phyloP scores from a whole-genome alignment of 2,329 filamentous ascomycete genomes.

The Blastomyces gilchristii region DNA sequence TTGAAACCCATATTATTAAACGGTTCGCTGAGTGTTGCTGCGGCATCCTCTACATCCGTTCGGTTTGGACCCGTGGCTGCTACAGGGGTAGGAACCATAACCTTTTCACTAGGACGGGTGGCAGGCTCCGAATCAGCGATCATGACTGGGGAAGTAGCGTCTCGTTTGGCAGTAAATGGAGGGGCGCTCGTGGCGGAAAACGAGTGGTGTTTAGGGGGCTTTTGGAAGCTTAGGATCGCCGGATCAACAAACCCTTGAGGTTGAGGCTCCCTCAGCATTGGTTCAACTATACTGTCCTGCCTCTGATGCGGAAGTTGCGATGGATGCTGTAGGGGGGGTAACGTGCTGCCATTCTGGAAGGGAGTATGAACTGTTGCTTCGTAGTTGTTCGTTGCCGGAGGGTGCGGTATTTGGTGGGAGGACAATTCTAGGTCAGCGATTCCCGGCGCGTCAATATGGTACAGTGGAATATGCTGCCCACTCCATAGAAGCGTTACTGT shows the following conservation, averaged over 20 bases:
- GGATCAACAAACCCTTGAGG: slow-evolving; percentile 59
- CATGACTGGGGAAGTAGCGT: slow-evolving; percentile 23
- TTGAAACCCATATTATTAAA: slow-evolving; percentile 33
- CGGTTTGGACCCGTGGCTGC: not conserved
- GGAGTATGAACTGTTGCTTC: not conserved
- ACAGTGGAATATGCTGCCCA: slow-evolving; percentile 43
- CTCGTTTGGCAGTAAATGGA: slow-evolving; percentile 11
- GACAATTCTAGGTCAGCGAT: slow-evolving; percentile 51
- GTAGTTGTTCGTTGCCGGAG: not conserved
- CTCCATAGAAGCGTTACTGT: slow-evolving; percentile 41
- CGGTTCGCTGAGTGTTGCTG: slow-evolving; percentile 36
- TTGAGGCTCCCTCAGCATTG: slow-evolving; percentile 15
- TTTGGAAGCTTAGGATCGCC: slow-evolving; percentile 62
- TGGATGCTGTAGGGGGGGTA: slow-evolving; percentile 5
- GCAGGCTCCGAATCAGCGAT: slow-evolving; percentile 21
- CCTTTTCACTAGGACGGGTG: slow-evolving; percentile 13
- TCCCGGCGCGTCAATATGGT: slow-evolving; percentile 47
- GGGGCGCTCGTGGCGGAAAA: not conserved
- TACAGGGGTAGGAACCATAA: slow-evolving; percentile 13
- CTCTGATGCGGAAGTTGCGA: slow-evolving; percentile 10
- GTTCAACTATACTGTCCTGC: slow-evolving; percentile 15
- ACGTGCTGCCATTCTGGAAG: not conserved
- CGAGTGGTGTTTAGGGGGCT: slow-evolving; percentile 25
- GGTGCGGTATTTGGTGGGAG: slow-evolving; percentile 17
- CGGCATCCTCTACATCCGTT: slow-evolving; percentile 15